These are phyloP conservation scores for Cytospora mali DNA, from an alignment of 2,329 filamentous ascomycete species.

Conservation along the genomic window DNA sequence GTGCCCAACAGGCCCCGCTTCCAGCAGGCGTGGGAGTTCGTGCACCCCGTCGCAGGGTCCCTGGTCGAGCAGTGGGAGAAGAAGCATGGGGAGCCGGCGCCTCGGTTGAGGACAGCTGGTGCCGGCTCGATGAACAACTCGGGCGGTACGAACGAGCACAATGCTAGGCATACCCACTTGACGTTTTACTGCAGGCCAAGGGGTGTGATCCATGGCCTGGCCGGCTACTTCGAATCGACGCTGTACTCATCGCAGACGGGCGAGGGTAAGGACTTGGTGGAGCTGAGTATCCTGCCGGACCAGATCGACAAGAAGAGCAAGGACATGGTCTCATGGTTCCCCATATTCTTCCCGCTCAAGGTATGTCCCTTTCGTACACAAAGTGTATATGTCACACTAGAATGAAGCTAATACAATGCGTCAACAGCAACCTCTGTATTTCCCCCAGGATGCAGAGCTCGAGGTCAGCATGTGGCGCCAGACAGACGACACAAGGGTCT, in stretches of 20 bases:
- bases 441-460: slow-evolving; percentile 82
- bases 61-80: slow-evolving; percentile 39
- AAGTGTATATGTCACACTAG: neutral
- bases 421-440: slow-evolving; percentile 76
- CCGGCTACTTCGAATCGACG: slow-evolving; percentile 96
- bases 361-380: slow-evolving; percentile 51
- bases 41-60: slow-evolving; percentile 66
- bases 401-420: slow-evolving; percentile 17
- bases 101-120: slow-evolving; percentile 61
- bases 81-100: slow-evolving; percentile 62
- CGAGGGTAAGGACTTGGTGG: slow-evolving; percentile 59
- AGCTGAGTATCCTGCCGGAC: slow-evolving; percentile 90
- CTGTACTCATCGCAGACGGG: slow-evolving; percentile 66
- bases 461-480: slow-evolving; percentile 95
- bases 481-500: slow-evolving; percentile 92
- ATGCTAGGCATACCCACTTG: slow-evolving; percentile 76
- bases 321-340: slow-evolving; percentile 99
- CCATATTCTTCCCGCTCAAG: slow-evolving; percentile 96
- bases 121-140: slow-evolving; percentile 74
- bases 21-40: slow-evolving; percentile 79
- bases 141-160: slow-evolving; percentile 87
- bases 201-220: slow-evolving; percentile 87
- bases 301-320: slow-evolving; percentile 91
- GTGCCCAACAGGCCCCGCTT: slow-evolving; percentile 64
- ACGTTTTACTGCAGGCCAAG: slow-evolving; percentile 77